phyloP scores from a whole-genome alignment of 768 basidiomycete genomes.

The Collybiopsis luxurians region DNA sequence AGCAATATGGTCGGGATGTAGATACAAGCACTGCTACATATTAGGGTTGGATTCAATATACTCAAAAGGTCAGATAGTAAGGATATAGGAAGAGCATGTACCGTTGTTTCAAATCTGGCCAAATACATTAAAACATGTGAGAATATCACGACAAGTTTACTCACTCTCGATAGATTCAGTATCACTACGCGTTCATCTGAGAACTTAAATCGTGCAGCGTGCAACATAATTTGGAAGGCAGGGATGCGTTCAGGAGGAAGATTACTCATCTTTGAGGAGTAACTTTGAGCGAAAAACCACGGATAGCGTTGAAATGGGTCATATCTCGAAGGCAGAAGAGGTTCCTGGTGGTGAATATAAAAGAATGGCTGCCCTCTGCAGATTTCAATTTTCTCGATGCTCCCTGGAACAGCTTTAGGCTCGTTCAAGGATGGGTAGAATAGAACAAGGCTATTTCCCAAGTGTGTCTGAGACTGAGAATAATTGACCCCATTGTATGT shows the following conservation, averaged over 20 bases:
- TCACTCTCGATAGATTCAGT: conserved; percentile 9
- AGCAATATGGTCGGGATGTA: too few relatives aligned
- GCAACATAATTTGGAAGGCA: background rate
- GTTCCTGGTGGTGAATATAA: conserved; percentile 5
- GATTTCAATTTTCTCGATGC: background rate
- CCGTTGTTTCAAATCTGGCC: background rate
- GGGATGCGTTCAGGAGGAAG: background rate
- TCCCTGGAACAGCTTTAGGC: background rate
- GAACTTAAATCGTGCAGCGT: background rate
- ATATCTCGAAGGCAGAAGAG: background rate
- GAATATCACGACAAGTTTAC: background rate
- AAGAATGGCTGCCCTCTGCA: background rate
- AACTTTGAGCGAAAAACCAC: conserved; percentile 7
- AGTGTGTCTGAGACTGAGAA: conserved; percentile 3
- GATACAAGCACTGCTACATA: too few relatives aligned
- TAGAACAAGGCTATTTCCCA: conserved; percentile 13
- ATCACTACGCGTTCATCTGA: conserved; percentile 6
- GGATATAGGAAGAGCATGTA: too few relatives aligned
- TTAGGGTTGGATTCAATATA: too few relatives aligned
- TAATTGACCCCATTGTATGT: conserved; percentile 3
- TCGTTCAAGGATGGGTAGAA: background rate
- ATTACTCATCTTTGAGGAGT: conserved; percentile 5
- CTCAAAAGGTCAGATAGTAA: too few relatives aligned
- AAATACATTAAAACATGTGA: background rate
- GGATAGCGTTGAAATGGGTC: conserved; percentile 11